phyloP scores from a whole-genome alignment of 495 filamentous ascomycete species.

The Aspergillus bertholletiae region DNA sequence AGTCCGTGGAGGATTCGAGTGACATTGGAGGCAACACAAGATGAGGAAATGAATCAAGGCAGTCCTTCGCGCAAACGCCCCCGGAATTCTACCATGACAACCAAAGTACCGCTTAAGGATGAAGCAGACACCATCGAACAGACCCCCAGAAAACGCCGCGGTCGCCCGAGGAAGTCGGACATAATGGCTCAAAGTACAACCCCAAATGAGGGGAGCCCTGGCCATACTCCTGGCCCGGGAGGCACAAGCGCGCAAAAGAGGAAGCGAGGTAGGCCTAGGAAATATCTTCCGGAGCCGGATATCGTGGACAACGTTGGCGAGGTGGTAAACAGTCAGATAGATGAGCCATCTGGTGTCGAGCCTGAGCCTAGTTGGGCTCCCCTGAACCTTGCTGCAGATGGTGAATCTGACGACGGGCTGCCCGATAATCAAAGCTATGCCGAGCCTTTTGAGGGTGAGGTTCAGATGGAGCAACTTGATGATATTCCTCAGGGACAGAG shows the following conservation, averaged over 20 bases:
- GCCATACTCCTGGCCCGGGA: constrained; percentile 28
- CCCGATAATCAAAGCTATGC: constrained; percentile 9
- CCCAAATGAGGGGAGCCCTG: constrained; percentile 34
- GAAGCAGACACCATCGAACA: constrained; percentile 30
- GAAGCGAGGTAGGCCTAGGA: constrained; percentile 39
- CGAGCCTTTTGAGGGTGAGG: constrained; percentile 23
- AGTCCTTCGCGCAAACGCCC: constrained; percentile 34
- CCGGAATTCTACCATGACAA: constrained; percentile 43
- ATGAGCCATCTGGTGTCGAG: constrained; percentile 10
- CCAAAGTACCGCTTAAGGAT: constrained; percentile 52
- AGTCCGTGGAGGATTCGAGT: constrained; percentile 59
- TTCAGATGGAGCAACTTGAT: constrained; percentile 11
- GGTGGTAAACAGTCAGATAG: constrained; percentile 1
- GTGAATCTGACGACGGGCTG: constrained; percentile 14
- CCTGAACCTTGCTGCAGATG: constrained; percentile 23
- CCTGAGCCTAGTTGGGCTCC: constrained; percentile 20
- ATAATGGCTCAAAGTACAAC: constrained; percentile 24
- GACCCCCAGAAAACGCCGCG: constrained; percentile 37
- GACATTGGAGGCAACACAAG: constrained; percentile 55
- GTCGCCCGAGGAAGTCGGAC: constrained; percentile 46
- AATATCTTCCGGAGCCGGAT: constrained; percentile 25
- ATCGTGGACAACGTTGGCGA: constrained; percentile 14
- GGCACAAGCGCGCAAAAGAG: constrained; percentile 24
- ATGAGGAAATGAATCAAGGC: constrained; percentile 33
- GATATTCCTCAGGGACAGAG: constrained; percentile 3